Conservation (phyloP, 495 filamentous ascomycete genomes). For the Aspergillus baeticus region DNA sequence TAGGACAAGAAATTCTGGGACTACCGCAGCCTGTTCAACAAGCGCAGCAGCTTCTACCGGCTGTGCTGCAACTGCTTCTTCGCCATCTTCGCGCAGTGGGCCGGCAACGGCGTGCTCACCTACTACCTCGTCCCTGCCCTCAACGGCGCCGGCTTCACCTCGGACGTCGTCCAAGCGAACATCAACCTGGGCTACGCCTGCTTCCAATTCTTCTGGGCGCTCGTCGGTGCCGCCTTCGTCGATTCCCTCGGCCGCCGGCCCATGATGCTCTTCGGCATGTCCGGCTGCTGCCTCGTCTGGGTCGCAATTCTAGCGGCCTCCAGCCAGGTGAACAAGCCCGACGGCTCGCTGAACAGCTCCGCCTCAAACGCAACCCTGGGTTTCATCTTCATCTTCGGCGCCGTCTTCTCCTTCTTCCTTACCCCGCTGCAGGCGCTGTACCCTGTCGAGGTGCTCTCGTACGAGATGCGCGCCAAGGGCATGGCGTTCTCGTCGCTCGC, state of each 20-base stretch:
- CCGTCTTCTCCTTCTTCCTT: conserved; percentile 9
- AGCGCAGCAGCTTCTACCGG: conserved; percentile 9
- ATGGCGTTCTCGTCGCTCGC: conserved; percentile 41
- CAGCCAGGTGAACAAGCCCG: neutral
- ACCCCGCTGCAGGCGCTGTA: conserved; percentile 62
- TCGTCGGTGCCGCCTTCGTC: conserved; percentile 1
- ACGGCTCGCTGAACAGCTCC: neutral
- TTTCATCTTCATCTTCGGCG: conserved; percentile 10
- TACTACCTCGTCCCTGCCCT: conserved; percentile 6
- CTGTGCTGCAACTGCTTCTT: conserved; percentile 4
- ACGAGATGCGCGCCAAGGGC: conserved; percentile 60
- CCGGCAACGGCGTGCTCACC: conserved; percentile 2
- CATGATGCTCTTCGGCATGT: conserved; percentile 8
- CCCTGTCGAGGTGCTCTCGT: conserved; percentile 59
- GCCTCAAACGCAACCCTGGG: neutral
- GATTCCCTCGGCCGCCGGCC: conserved; percentile 2
- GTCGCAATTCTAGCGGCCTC: conserved; percentile 1
- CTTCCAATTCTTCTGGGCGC: conserved; percentile 5
- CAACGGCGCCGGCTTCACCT: conserved; percentile 2
- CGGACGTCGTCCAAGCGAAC: neutral
- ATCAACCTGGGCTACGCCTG: conserved; percentile 3
- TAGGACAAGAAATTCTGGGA: conserved; percentile 12
- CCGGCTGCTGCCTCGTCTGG: conserved; percentile 4
- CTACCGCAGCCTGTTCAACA: conserved; percentile 6
- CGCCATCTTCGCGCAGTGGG: conserved; percentile 10